phyloP scores from a whole-genome alignment of 2,329 filamentous ascomycete species.

The Fragosphaeria purpurea region DNA sequence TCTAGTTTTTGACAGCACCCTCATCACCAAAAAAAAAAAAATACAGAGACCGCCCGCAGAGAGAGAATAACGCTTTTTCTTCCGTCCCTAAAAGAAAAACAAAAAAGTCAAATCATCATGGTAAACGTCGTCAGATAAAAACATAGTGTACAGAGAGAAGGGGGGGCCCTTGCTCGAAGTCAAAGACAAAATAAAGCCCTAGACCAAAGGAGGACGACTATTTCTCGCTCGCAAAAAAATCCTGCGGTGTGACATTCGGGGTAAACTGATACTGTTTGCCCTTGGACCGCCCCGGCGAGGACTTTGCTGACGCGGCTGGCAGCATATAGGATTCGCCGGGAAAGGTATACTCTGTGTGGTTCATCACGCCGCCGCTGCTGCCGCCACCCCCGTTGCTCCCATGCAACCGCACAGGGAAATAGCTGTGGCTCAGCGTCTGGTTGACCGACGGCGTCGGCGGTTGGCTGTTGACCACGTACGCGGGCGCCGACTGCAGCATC shows the following conservation, averaged over 20 bases:
- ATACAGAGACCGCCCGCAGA: too few species aligned
- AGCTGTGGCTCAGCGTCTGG: conserved; percentile 33
- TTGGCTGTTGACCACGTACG: conserved; percentile 38
- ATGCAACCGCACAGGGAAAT: conserved; percentile 21
- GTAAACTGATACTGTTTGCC: conserved; percentile 37
- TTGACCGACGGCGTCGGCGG: conserved; percentile 39
- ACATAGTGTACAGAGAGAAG: conserved; percentile 1
- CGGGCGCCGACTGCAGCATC: conserved; percentile 28
- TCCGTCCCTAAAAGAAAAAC: too few species aligned
- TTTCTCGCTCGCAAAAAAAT: conserved; percentile 21
- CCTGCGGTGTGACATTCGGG: conserved; percentile 34
- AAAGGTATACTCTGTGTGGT: conserved; percentile 42
- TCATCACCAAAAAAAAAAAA: too few species aligned
- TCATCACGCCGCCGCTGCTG: conserved; percentile 19
- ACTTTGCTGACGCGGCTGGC: conserved; percentile 24
- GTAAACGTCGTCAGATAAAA: not conserved
- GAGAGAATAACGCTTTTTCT: too few species aligned
- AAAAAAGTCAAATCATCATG: too few species aligned
- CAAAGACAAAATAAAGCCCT: not conserved
- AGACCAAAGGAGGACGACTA: not conserved
- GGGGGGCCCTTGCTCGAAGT: too few species aligned
- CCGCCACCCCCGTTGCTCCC: conserved; percentile 3
- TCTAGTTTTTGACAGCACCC: too few species aligned
- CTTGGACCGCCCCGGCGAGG: conserved; percentile 26
- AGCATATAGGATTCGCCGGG: conserved; percentile 31